A percentile compares a stretch with the other conserved stretches of the same genome.
phyloP scores from a whole-genome alignment of 1,284 basidiomycete genomes.

The Ustilago sp. region DNA sequence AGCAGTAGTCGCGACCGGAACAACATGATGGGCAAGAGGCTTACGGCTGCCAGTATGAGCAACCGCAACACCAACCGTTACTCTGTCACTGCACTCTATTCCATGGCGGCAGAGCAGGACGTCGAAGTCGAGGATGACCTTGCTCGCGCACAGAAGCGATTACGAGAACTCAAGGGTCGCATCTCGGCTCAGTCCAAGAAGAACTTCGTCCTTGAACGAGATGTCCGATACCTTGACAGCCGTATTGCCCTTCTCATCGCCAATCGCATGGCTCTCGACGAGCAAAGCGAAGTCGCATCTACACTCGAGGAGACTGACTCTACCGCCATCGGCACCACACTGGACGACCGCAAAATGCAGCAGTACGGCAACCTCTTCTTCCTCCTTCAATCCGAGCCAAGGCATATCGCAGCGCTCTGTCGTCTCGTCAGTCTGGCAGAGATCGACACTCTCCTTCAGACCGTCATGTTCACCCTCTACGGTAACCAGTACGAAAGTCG shows the following conservation, averaged over 20 bases:
- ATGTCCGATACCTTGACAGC: constrained; percentile 97
- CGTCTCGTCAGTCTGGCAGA: constrained; percentile 95
- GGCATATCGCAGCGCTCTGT: constrained; percentile 94
- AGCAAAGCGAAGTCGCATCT: constrained; percentile 75
- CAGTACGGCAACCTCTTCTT: constrained; percentile 99
- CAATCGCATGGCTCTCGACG: constrained; percentile 95
- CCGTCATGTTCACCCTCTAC: constrained; percentile 99
- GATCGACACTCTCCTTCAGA: constrained; percentile 98
- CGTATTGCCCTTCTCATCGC: constrained; percentile 97
- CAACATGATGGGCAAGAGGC: constrained; percentile 46
- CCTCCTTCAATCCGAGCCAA: constrained; percentile 94
- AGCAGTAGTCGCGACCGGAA: constrained; percentile 47
- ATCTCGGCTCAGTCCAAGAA: constrained; percentile 99
- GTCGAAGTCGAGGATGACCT: constrained; percentile 98
- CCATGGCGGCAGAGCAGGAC: constrained; percentile 98
- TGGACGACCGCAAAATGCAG: constrained; percentile 90
- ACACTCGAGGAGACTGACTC: constrained; percentile 86
- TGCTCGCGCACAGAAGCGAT: constrained; percentile 91
- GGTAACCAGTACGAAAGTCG: constrained; percentile 99
- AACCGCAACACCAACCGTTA: constrained; percentile 91
- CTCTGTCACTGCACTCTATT: constrained; percentile 94
- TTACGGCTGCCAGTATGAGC: constrained; percentile 53
- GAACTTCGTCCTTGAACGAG: constrained; percentile 97
- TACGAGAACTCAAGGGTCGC: constrained; percentile 94
- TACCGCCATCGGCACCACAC: constrained; percentile 71